These are phyloP conservation scores for Alternaria metachromatica DNA, from an alignment of 2,329 filamentous ascomycete genomes.

Conservation along the genomic window DNA sequence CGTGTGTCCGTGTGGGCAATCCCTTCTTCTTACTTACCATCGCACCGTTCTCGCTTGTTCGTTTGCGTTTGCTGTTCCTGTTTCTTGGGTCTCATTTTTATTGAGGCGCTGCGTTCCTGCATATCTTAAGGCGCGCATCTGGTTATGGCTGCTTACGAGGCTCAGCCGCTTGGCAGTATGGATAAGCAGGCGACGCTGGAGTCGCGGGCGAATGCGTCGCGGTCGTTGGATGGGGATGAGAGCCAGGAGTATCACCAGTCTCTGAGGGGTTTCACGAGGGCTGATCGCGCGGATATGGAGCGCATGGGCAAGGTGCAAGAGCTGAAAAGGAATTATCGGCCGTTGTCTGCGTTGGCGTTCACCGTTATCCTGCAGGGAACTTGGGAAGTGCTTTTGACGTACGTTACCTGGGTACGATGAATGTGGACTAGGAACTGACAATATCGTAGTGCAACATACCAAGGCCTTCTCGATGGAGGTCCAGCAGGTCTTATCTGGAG, in stretches of 20 bases:
- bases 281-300: conserved; percentile 39
- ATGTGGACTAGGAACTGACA: conserved; percentile 4
- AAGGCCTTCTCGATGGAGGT: conserved; percentile 41
- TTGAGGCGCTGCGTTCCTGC: conserved; percentile 20
- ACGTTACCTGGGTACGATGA: not conserved
- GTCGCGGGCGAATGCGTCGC: conserved; percentile 5
- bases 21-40: conserved; percentile 5
- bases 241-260: conserved; percentile 37
- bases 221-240: conserved; percentile 27
- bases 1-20: not conserved
- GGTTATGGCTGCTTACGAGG: conserved; percentile 27
- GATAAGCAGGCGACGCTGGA: conserved; percentile 14
- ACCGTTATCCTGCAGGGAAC: conserved; percentile 43
- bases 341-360: conserved; percentile 41
- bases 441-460: conserved; percentile 28
- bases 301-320: conserved; percentile 46
- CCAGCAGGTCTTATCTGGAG: conserved; percentile 45
- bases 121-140: conserved; percentile 8
- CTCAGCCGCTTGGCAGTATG: conserved; percentile 13
- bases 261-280: conserved; percentile 34
- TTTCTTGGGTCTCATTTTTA: not conserved
- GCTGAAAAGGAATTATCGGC: conserved; percentile 43
- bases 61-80: not conserved
- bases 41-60: conserved; percentile 1
- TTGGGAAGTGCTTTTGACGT: conserved; percentile 45